Conservation (phyloP, 768 basidiomycete species). For the Tricholomella constricta region DNA sequence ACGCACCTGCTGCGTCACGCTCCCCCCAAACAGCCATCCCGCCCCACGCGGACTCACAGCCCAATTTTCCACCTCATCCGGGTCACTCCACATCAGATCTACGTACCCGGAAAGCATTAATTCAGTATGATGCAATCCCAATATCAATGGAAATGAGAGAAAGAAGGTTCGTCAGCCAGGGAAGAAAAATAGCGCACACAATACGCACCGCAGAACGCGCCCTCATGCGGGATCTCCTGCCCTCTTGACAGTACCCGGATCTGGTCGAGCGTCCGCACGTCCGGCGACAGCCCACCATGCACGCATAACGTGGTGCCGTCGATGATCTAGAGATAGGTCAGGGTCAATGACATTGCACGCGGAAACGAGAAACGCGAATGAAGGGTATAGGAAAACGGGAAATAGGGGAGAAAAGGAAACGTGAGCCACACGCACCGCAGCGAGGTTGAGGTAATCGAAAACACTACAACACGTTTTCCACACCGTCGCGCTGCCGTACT, state of each 20-base stretch:
- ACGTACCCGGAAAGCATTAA: background rate
- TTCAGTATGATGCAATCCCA: background rate
- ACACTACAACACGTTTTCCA: slow-evolving; percentile 98
- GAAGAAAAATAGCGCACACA: no score
- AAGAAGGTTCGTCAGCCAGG: background rate
- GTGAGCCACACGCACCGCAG: slow-evolving; percentile 62
- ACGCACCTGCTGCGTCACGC: slow-evolving; percentile 79
- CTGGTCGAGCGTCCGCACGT: slow-evolving; percentile 93
- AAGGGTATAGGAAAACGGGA: no score
- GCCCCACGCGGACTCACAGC: slow-evolving; percentile 96
- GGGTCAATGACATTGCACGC: no score
- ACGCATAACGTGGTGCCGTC: slow-evolving; percentile 93
- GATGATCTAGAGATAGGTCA: slow-evolving; percentile 79
- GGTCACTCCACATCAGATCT: slow-evolving; percentile 99
- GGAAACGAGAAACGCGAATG: no score
- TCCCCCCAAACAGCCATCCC: slow-evolving; percentile 91
- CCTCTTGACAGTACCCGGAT: slow-evolving; percentile 89
- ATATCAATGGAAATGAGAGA: background rate
- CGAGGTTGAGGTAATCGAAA: slow-evolving; percentile 94
- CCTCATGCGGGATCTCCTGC: slow-evolving; percentile 99
- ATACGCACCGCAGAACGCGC: slow-evolving; percentile 91
- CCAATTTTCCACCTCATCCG: slow-evolving; percentile 94
- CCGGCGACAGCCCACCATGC: slow-evolving; percentile 94
- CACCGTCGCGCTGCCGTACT: slow-evolving; percentile 92
- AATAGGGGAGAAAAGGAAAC: background rate